Conservation (phyloP, 345 rosid species). For the Brassica juncea region DNA sequence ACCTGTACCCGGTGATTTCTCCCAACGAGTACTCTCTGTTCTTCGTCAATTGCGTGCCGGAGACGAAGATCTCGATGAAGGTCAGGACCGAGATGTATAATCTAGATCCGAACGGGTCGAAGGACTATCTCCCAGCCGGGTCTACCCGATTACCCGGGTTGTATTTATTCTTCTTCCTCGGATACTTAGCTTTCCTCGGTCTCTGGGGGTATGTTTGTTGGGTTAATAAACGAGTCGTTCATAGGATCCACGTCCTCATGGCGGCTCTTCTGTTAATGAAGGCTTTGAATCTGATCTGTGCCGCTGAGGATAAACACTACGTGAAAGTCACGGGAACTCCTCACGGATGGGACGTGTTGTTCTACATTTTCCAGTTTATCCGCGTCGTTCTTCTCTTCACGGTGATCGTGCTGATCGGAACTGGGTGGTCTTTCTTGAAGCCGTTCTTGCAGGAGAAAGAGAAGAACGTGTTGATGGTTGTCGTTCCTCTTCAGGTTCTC, state of each 20-base stretch:
- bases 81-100: conserved; percentile 77
- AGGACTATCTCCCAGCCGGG: conserved; percentile 81
- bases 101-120: conserved; percentile 58
- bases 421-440: conserved; percentile 96
- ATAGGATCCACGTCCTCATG: conserved; percentile 87
- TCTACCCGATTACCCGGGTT: conserved; percentile 71
- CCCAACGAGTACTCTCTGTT: conserved; percentile 85
- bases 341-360: conserved; percentile 92
- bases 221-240: conserved; percentile 56
- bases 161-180: conserved; percentile 43
- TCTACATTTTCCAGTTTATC: conserved; percentile 86
- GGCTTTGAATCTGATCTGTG: conserved; percentile 84
- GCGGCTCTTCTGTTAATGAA: conserved; percentile 71
- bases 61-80: conserved; percentile 70
- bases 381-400: conserved; percentile 88
- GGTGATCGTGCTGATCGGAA: conserved; percentile 90
- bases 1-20: conserved; percentile 55
- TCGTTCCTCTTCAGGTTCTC: conserved; percentile 89
- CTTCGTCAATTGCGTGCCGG: conserved; percentile 84
- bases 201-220: conserved; percentile 63
- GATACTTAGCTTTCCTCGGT: conserved; percentile 60
- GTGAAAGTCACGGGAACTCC: conserved; percentile 91
- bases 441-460: conserved; percentile 93
- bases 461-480: conserved; percentile 96
- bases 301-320: conserved; percentile 80